Percentiles rank a stretch among this genome's conserved stretches.
Conservation (phyloP, 768 basidiomycete genomes). For the Daedaleopsis nitida region DNA sequence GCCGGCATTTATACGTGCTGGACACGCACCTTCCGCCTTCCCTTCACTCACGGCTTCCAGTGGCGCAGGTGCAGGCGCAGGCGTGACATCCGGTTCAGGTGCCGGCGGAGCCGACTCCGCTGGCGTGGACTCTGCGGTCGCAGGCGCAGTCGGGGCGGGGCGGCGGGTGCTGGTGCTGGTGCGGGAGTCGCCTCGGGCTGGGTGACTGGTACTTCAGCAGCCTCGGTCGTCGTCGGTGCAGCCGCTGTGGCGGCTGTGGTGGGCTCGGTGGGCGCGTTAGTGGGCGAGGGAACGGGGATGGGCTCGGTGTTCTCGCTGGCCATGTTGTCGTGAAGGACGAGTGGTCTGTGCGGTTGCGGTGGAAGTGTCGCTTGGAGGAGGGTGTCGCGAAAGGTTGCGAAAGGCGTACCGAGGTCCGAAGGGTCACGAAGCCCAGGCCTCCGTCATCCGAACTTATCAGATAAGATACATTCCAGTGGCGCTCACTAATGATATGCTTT, state of each 20-base stretch:
- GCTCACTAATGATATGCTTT: too few relatives aligned
- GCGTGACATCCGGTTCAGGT: background rate
- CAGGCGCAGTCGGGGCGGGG: background rate
- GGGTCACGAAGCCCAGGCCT: background rate
- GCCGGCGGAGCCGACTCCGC: background rate
- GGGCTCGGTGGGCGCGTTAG: constrained; percentile 1
- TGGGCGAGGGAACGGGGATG: constrained; percentile 7
- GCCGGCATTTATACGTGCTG: background rate
- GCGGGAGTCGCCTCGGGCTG: constrained; percentile 15
- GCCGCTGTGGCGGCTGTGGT: constrained; percentile 11
- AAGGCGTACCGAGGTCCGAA: background rate
- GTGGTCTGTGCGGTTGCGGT: background rate
- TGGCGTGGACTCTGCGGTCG: background rate
- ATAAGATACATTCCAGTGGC: constrained; percentile 5
- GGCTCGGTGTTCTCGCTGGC: constrained; percentile 11
- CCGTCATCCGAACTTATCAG: background rate
- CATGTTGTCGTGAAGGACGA: background rate
- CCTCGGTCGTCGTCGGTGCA: constrained; percentile 16
- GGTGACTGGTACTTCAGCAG: constrained; percentile 9
- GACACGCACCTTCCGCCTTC: background rate
- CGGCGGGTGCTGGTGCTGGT: constrained; percentile 12
- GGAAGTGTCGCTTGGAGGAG: background rate
- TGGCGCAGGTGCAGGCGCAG: background rate
- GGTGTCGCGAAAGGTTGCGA: background rate
- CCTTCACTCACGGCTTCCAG: background rate